Percentiles rank a stretch among this genome's conserved stretches.
phyloP scores from a whole-genome alignment of 2,329 filamentous ascomycete species.

The Cladophialophora yegresii region DNA sequence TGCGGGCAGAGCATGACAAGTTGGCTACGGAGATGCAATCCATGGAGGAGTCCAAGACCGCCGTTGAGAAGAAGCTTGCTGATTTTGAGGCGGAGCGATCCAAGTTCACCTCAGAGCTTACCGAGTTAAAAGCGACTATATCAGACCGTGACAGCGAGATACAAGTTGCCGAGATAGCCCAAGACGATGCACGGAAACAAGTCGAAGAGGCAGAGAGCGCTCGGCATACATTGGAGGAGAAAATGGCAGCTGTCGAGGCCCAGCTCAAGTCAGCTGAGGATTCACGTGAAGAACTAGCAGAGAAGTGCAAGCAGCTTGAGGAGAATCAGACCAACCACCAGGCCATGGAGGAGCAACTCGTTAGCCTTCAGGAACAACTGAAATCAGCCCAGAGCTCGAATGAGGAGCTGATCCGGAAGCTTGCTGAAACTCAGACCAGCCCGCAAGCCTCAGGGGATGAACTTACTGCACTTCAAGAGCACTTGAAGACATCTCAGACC shows the following conservation, averaged over 20 bases:
- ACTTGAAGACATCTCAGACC: not conserved
- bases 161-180: constrained; percentile 6
- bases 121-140: constrained; percentile 6
- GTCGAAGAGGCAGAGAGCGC: constrained; percentile 17
- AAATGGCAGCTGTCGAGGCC: constrained; percentile 3
- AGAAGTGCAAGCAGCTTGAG: constrained; percentile 19
- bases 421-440: constrained; percentile 7
- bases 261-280: constrained; percentile 11
- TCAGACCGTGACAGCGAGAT: constrained; percentile 8
- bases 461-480: constrained; percentile 13
- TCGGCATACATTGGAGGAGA: constrained; percentile 7
- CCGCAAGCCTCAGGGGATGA: constrained; percentile 11
- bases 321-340: constrained; percentile 2
- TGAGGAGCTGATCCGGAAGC: constrained; percentile 17
- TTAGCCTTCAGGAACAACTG: constrained; percentile 9
- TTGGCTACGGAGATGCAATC: not conserved
- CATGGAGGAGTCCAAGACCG: constrained; percentile 4
- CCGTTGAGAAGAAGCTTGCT: constrained; percentile 14
- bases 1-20: not conserved
- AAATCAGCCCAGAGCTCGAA: constrained; percentile 5
- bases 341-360: constrained; percentile 1
- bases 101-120: constrained; percentile 12
- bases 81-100: constrained; percentile 19
- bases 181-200: constrained; percentile 14
- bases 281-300: constrained; percentile 11